These are phyloP conservation scores for Phylloporus sp. DNA, from an alignment of 768 basidiomycete genomes.

Conservation along the genomic window DNA sequence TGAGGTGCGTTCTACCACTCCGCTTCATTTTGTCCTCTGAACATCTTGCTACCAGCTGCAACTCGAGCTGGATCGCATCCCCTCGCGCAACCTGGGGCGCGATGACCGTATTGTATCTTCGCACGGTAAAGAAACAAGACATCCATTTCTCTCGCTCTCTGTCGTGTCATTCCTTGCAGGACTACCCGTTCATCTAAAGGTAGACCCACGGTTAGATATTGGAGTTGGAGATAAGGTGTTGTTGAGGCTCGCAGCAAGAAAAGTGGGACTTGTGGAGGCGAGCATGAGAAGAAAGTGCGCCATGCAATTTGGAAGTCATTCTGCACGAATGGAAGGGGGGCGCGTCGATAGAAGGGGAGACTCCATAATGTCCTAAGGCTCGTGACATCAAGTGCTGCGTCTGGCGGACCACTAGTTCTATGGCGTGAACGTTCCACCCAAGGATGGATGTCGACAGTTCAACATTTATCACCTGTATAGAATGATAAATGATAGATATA, in stretches of 20 bases:
- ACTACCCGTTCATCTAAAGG: conserved; percentile 77
- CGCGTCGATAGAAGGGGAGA: conserved; percentile 51
- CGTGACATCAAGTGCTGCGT: too few species aligned
- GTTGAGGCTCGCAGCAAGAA: conserved; percentile 62
- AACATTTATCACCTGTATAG: too few species aligned
- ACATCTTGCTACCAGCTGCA: conserved; percentile 58
- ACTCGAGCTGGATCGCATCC: conserved; percentile 82
- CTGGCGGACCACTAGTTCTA: too few species aligned
- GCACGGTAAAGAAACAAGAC: conserved; percentile 87
- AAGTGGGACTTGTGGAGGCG: conserved; percentile 72
- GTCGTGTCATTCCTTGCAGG: conserved; percentile 73
- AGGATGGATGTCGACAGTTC: too few species aligned
- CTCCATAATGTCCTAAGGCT: too few species aligned
- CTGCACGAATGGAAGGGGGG: conserved; percentile 73
- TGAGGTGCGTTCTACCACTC: conserved; percentile 49
- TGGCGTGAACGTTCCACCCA: too few species aligned
- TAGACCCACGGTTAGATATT: conserved; percentile 67
- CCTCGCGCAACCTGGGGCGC: conserved; percentile 83
- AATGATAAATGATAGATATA: conserved; percentile 20
- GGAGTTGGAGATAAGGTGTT: conserved; percentile 90
- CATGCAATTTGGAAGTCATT: conserved; percentile 94
- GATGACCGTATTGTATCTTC: conserved; percentile 93
- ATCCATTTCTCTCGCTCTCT: conserved; percentile 82
- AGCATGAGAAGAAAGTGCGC: conserved; percentile 81
- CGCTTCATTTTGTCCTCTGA: not conserved